phyloP scores from a whole-genome alignment of 2,329 filamentous ascomycete species.

The Fusarium sp. region DNA sequence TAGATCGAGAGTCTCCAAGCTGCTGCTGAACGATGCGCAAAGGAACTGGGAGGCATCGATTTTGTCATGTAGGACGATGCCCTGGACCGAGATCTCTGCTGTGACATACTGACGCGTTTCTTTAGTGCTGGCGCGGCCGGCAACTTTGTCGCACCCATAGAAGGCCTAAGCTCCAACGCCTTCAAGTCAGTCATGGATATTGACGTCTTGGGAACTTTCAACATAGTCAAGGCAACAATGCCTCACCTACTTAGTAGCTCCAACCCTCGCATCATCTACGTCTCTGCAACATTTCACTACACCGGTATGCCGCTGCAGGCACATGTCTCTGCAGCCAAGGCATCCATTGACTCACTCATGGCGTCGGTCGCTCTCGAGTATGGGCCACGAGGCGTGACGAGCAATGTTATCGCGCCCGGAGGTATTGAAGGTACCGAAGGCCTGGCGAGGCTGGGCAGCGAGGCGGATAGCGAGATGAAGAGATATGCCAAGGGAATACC shows the following conservation, averaged over 20 bases:
- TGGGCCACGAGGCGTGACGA: conserved; percentile 84
- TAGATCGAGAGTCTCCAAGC: conserved; percentile 55
- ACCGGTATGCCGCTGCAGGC: conserved; percentile 84
- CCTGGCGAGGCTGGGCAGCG: conserved; percentile 68
- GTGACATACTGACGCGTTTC: background rate
- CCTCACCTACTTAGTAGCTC: conserved; percentile 83
- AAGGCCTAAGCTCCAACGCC: conserved; percentile 83
- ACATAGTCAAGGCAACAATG: conserved; percentile 91
- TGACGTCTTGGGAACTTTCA: conserved; percentile 91
- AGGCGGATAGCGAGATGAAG: conserved; percentile 45
- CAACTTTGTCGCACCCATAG: conserved; percentile 90
- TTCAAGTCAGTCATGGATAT: conserved; percentile 98
- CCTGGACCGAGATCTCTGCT: background rate
- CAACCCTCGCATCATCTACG: conserved; percentile 81
- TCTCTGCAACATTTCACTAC: conserved; percentile 93
- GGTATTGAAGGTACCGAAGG: conserved; percentile 88
- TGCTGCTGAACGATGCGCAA: conserved; percentile 80
- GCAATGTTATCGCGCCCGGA: conserved; percentile 89
- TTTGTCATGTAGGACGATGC: conserved; percentile 79
- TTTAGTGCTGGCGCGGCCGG: conserved; percentile 90
- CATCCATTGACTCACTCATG: conserved; percentile 86
- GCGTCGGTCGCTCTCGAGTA: conserved; percentile 86
- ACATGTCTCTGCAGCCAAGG: conserved; percentile 92
- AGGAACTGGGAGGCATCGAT: conserved; percentile 88
- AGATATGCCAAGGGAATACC: conserved; percentile 65